Evolutionary conservation across 305 asterid species (phyloP).

Genomic region (Fraxinus sp.): DNA sequence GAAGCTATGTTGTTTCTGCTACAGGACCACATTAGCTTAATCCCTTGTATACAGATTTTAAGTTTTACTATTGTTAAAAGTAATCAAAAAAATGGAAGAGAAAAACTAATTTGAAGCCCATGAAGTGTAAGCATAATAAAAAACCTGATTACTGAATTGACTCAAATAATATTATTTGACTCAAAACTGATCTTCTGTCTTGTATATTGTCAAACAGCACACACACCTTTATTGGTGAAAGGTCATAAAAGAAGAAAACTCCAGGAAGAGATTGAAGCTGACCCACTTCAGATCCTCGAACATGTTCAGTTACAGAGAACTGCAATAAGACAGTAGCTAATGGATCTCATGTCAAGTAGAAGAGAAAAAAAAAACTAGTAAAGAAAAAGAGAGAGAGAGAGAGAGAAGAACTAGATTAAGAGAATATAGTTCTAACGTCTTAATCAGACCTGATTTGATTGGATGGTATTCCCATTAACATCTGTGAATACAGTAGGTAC

Average conservation of each 20-base stretch:
- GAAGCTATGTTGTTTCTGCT: neutral
- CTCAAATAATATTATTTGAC: neutral
- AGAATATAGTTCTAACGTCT: neutral
- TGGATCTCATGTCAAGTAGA: slow-evolving; percentile 21
- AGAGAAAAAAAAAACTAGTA: neutral
- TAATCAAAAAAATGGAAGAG: neutral
- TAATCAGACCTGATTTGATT: slow-evolving; percentile 76
- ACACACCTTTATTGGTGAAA: slow-evolving; percentile 88
- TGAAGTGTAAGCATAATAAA: neutral
- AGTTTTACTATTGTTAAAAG: neutral
- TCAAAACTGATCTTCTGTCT: neutral
- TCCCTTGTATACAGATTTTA: neutral
- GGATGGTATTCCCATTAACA: slow-evolving; percentile 68
- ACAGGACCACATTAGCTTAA: neutral
- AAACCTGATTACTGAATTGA: neutral
- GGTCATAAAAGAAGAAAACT: slow-evolving; percentile 86
- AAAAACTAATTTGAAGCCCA: neutral
- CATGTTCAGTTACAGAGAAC: slow-evolving; percentile 98
- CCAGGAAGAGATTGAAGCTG: slow-evolving; percentile 79
- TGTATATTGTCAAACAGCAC: neutral
- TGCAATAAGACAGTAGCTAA: slow-evolving; percentile 36
- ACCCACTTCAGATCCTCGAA: slow-evolving; percentile 64
- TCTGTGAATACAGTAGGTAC: slow-evolving; percentile 92
- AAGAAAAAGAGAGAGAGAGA: neutral
- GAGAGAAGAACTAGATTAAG: neutral